phyloP scores from a whole-genome alignment of 495 filamentous ascomycete genomes.

The Podospora sp. region DNA sequence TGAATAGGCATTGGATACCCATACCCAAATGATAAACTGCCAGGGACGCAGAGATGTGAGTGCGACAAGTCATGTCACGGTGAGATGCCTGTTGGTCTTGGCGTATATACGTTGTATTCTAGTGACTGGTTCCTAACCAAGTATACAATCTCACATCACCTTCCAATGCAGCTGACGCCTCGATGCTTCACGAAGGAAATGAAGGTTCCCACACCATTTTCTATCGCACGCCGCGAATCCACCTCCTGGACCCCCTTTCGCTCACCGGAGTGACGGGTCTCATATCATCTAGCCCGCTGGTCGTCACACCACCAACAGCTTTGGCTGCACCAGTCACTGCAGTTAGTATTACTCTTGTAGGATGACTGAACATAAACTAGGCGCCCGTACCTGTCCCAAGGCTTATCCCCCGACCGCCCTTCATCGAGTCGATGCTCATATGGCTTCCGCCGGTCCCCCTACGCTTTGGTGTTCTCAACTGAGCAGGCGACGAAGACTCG shows the following conservation, averaged over 20 bases:
- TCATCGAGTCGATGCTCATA: slow-evolving; percentile 33
- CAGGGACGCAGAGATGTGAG: too few species aligned
- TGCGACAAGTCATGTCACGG: too few species aligned
- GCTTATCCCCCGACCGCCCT: slow-evolving; percentile 37
- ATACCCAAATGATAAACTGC: too few species aligned
- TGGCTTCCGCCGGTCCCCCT: slow-evolving; percentile 28
- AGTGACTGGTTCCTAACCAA: neutral
- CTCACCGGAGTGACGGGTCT: neutral
- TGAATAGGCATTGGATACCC: too few species aligned
- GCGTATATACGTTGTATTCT: neutral
- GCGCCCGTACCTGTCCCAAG: slow-evolving; percentile 35
- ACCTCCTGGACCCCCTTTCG: neutral
- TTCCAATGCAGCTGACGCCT: neutral
- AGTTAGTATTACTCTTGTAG: neutral
- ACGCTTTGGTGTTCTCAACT: slow-evolving; percentile 14
- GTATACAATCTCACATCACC: neutral
- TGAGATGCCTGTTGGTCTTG: too few species aligned
- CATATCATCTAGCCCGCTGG: neutral
- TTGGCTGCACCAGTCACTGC: neutral
- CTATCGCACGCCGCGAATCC: neutral
- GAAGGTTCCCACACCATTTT: neutral
- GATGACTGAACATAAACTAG: neutral
- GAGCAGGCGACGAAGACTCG: neutral
- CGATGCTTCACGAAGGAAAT: neutral
- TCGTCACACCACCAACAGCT: slow-evolving; percentile 10